These are phyloP conservation scores for Lachnellula occidentalis DNA, from an alignment of 2,329 filamentous ascomycete species.

Conservation along the genomic window DNA sequence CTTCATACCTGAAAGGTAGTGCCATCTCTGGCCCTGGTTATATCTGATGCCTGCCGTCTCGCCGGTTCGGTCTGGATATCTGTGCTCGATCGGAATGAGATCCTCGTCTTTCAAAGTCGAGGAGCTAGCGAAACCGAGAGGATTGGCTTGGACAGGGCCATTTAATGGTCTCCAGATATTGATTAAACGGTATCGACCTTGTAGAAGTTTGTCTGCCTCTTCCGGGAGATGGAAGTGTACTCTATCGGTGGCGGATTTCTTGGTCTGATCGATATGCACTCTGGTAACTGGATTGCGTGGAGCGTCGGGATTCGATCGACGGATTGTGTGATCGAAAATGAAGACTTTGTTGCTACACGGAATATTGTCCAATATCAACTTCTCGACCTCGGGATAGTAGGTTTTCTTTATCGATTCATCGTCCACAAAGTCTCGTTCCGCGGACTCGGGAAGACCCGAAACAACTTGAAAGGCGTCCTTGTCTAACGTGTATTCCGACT, in stretches of 20 bases:
- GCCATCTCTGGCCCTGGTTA: constrained; percentile 30
- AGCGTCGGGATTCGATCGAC: constrained; percentile 55
- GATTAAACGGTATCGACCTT: constrained; percentile 71
- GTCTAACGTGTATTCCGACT: constrained; percentile 62
- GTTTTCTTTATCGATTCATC: constrained; percentile 61
- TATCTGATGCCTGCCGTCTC: constrained; percentile 30
- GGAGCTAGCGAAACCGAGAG: constrained; percentile 29
- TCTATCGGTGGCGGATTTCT: constrained; percentile 57
- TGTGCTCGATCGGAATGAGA: constrained; percentile 30
- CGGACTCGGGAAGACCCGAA: constrained; percentile 49
- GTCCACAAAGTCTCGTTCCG: constrained; percentile 57
- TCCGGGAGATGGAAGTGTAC: constrained; percentile 61
- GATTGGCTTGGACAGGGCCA: constrained; percentile 27
- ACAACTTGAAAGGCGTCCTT: constrained; percentile 69
- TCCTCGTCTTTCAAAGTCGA: constrained; percentile 25
- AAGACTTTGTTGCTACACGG: constrained; percentile 61
- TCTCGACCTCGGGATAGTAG: constrained; percentile 84
- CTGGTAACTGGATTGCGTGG: constrained; percentile 62
- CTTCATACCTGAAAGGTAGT: constrained; percentile 31
- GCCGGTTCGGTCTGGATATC: constrained; percentile 29
- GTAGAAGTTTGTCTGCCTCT: constrained; percentile 61
- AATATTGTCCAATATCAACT: constrained; percentile 60
- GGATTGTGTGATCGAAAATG: constrained; percentile 85
- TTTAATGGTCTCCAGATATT: constrained; percentile 65
- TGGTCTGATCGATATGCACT: constrained; percentile 82